Conservation (phyloP, 352 stramenopile species). For the Pythium rishiriense region DNA sequence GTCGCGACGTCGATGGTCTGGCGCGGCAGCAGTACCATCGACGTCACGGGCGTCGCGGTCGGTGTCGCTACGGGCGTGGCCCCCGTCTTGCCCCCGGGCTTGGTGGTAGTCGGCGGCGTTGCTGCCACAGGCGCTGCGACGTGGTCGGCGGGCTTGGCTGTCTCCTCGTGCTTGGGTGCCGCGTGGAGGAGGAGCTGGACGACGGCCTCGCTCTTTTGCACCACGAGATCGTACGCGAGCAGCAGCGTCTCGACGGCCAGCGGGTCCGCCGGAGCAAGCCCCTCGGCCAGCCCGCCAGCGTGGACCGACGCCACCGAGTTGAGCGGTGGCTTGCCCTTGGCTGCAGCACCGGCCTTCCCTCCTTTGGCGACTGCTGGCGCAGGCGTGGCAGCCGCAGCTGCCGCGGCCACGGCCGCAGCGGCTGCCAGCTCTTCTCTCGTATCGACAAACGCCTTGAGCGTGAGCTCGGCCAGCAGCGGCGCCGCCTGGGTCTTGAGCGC, state of each 20-base stretch:
- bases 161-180: constrained; percentile 15
- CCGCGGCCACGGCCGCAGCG: neutral
- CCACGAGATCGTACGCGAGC: constrained; percentile 41
- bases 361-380: constrained; percentile 27
- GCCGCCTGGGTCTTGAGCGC: constrained; percentile 22
- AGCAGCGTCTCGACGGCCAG: constrained; percentile 42
- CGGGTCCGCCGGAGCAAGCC: constrained; percentile 14
- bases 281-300: neutral
- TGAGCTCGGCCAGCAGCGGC: constrained; percentile 19
- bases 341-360: constrained; percentile 31
- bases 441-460: constrained; percentile 16
- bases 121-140: constrained; percentile 11
- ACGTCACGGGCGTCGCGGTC: constrained; percentile 18
- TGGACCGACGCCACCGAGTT: neutral
- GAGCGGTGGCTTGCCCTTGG: constrained; percentile 27
- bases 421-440: constrained; percentile 6
- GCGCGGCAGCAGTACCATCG: constrained; percentile 6
- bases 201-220: constrained; percentile 46
- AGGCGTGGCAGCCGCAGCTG: constrained; percentile 5
- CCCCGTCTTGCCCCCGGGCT: constrained; percentile 14
- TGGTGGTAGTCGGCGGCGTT: neutral
- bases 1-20: constrained; percentile 33
- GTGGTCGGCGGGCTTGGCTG: neutral
- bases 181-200: constrained; percentile 36
- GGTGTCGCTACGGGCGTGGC: constrained; percentile 19